phyloP scores from a whole-genome alignment of 495 filamentous ascomycete species.

The Aspergillus wentii region DNA sequence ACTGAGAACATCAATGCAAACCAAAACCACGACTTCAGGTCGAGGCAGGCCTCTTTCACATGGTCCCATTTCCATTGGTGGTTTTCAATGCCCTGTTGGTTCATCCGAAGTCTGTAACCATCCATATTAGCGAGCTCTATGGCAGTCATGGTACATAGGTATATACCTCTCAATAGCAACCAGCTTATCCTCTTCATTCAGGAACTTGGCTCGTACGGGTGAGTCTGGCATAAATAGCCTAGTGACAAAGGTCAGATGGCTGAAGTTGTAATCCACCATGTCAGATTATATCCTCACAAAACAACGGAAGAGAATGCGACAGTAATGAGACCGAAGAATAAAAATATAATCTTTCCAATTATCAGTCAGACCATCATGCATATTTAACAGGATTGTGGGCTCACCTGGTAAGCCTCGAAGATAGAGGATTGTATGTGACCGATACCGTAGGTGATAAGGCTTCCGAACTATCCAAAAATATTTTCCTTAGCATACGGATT shows the following conservation, averaged over 20 bases:
- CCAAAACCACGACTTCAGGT: slow-evolving; percentile 66
- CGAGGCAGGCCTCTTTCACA: slow-evolving; percentile 54
- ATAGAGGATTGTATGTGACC: slow-evolving; percentile 50
- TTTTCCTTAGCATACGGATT: slow-evolving; percentile 1
- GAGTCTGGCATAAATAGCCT: slow-evolving; percentile 54
- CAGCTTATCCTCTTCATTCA: slow-evolving; percentile 53
- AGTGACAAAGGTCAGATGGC: slow-evolving; percentile 5
- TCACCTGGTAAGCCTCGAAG: slow-evolving; percentile 52
- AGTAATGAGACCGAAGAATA: slow-evolving; percentile 51
- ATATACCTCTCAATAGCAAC: slow-evolving; percentile 53
- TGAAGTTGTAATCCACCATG: not conserved
- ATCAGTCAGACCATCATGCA: slow-evolving; percentile 7
- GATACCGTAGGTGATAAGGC: slow-evolving; percentile 52
- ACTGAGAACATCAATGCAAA: slow-evolving; percentile 53
- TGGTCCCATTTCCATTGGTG: slow-evolving; percentile 59
- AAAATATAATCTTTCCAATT: slow-evolving; percentile 44
- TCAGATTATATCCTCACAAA: slow-evolving; percentile 20
- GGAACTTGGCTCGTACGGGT: slow-evolving; percentile 54
- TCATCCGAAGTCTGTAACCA: slow-evolving; percentile 50
- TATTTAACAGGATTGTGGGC: not conserved
- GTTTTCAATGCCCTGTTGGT: slow-evolving; percentile 56
- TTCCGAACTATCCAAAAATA: slow-evolving; percentile 25
- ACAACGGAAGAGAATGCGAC: slow-evolving; percentile 43
- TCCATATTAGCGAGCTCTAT: too few relatives aligned
- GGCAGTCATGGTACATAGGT: too few relatives aligned